Conservation (phyloP, 2,329 filamentous ascomycete species). For the Talaromyces sp. region DNA sequence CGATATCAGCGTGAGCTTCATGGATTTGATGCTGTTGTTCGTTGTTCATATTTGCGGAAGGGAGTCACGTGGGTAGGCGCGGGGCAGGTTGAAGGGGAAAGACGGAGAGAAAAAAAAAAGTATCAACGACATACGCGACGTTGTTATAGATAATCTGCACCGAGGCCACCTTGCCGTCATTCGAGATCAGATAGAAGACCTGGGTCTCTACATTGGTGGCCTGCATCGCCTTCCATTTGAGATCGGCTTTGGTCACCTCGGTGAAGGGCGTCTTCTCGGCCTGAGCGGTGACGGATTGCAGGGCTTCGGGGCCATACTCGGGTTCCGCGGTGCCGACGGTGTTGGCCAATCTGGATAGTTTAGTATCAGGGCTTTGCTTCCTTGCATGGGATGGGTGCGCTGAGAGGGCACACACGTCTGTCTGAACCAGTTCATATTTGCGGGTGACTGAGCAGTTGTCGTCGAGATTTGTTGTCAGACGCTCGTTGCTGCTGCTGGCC, state of each 20-base stretch:
- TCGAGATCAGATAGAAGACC: not conserved
- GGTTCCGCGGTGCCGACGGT: not conserved
- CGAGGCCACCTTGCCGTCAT: not conserved
- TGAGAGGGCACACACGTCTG: not conserved
- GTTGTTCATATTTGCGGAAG: not conserved
- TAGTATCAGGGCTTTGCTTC: not conserved
- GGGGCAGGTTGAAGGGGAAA: not conserved
- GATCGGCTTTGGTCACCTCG: not conserved
- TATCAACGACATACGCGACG: not conserved
- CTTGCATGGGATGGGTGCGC: not conserved
- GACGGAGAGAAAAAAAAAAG: not conserved
- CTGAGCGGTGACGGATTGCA: not conserved
- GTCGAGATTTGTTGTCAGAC: not conserved
- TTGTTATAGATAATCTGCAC: slow-evolving; percentile 1
- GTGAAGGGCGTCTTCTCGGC: not conserved
- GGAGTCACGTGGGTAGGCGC: not conserved
- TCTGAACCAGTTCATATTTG: slow-evolving; percentile 1
- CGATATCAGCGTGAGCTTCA: not conserved
- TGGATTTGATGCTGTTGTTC: not conserved
- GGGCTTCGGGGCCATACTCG: not conserved
- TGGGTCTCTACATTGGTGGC: not conserved
- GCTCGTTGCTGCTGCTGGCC: not conserved
- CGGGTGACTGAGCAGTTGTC: not conserved
- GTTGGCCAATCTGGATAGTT: not conserved
- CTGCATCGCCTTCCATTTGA: slow-evolving; percentile 1